Percentiles rank a stretch among this genome's conserved stretches.
Conservation (phyloP, 2,329 filamentous ascomycete species). For the Tolypocladium album region DNA sequence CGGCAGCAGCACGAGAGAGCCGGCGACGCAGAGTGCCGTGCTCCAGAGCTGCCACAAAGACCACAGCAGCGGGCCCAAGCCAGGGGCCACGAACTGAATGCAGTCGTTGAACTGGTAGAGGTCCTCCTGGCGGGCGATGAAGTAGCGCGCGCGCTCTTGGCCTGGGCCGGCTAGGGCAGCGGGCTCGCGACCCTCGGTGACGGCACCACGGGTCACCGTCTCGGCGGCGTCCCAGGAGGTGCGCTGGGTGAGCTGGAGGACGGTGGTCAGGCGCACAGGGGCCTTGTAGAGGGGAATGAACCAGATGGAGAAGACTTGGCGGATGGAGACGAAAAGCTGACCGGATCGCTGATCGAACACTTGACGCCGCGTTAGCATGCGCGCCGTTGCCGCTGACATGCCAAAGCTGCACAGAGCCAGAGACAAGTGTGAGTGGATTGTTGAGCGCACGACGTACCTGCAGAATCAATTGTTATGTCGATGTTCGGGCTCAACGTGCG, state of each 20-base stretch:
- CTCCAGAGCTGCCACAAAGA: slow-evolving; percentile 51
- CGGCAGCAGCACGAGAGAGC: slow-evolving; percentile 31
- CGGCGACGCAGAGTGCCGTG: slow-evolving; percentile 53
- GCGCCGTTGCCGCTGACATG: not conserved
- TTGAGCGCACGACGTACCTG: slow-evolving; percentile 20
- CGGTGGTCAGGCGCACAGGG: slow-evolving; percentile 55
- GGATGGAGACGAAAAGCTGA: slow-evolving; percentile 63
- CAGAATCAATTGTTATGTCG: slow-evolving; percentile 52
- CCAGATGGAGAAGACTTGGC: slow-evolving; percentile 69
- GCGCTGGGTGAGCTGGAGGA: slow-evolving; percentile 49
- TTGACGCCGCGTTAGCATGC: slow-evolving; percentile 14
- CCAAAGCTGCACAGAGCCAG: not conserved
- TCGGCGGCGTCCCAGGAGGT: slow-evolving; percentile 12
- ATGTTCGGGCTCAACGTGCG: slow-evolving; percentile 71
- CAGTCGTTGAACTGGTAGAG: slow-evolving; percentile 70
- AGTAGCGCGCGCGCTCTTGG: slow-evolving; percentile 38
- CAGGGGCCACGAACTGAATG: slow-evolving; percentile 59
- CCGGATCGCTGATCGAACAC: slow-evolving; percentile 57
- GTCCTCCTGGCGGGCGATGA: slow-evolving; percentile 69
- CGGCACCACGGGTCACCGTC: not conserved
- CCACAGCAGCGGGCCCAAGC: slow-evolving; percentile 44
- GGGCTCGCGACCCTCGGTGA: slow-evolving; percentile 5
- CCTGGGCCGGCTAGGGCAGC: slow-evolving; percentile 7
- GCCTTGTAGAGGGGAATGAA: slow-evolving; percentile 65
- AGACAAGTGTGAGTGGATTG: too few species aligned